Evolutionary conservation across 2,329 filamentous ascomycete species (phyloP).

Genomic region (Monosporascus sp.): DNA sequence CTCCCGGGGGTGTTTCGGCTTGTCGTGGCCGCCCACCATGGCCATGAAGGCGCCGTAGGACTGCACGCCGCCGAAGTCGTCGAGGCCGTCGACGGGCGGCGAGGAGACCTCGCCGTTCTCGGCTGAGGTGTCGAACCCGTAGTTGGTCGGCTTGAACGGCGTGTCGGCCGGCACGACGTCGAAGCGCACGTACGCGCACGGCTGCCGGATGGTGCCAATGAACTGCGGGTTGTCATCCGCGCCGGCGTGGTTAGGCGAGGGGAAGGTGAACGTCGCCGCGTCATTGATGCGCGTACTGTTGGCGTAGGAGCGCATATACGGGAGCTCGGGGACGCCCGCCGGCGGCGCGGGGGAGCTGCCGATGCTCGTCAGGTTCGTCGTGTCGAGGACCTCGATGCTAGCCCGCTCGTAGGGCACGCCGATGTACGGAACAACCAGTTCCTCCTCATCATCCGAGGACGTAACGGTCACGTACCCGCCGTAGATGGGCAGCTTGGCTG

Average conservation of each 20-base stretch:
- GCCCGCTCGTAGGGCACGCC: neutral
- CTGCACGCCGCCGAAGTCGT: neutral
- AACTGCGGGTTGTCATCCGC: neutral
- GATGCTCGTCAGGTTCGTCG: neutral
- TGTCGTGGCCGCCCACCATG: neutral
- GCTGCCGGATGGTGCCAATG: neutral
- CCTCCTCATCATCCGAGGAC: neutral
- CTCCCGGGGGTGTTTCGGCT: neutral
- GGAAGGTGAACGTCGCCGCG: neutral
- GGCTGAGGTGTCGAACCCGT: neutral
- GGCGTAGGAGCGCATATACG: neutral
- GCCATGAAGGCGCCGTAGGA: neutral
- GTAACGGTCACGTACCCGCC: conserved; percentile 12
- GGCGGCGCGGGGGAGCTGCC: neutral
- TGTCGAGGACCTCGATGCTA: conserved; percentile 1
- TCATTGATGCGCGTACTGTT: neutral
- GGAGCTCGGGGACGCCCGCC: neutral
- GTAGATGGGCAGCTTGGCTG: conserved; percentile 14
- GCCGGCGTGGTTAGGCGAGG: neutral
- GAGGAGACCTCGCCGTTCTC: neutral
- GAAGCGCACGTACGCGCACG: neutral
- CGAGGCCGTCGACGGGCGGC: neutral
- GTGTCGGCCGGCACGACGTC: neutral
- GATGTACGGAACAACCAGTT: conserved; percentile 1
- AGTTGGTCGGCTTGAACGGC: neutral